phyloP scores from a whole-genome alignment of 371 early-diverging fungal genomes.

The Apophysomyces elegans region DNA sequence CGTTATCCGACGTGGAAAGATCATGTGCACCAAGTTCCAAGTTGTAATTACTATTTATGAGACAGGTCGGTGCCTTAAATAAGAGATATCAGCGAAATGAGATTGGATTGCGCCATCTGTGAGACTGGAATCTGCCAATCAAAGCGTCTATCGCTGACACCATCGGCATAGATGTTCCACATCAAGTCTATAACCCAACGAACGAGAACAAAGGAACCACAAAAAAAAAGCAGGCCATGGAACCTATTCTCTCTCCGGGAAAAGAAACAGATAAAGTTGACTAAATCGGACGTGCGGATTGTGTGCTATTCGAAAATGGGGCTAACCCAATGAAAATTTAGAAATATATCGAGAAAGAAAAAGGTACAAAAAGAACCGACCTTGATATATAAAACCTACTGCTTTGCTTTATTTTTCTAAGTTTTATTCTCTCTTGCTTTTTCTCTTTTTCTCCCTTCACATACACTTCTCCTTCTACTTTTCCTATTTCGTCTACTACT shows the following conservation, averaged over 20 bases:
- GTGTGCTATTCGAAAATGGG: neutral
- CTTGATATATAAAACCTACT: neutral
- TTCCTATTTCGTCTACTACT: neutral
- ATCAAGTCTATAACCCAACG: neutral
- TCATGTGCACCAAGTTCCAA: neutral
- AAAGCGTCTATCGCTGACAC: slow-evolving; percentile 8
- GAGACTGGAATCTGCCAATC: slow-evolving; percentile 6
- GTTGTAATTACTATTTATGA: neutral
- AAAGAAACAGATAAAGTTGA: neutral
- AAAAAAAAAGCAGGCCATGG: neutral
- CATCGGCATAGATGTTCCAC: slow-evolving; percentile 14
- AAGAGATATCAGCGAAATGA: neutral
- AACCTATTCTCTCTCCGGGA: neutral
- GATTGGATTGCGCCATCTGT: slow-evolving; percentile 6
- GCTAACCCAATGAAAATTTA: neutral
- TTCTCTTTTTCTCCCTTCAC: neutral
- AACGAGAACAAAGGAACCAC: too few species aligned
- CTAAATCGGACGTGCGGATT: neutral
- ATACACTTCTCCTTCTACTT: neutral
- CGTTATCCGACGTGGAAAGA: neutral
- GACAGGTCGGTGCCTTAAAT: neutral
- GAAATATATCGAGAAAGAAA: neutral
- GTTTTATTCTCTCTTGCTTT: neutral
- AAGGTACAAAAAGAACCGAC: too few species aligned
- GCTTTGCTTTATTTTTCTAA: neutral